These are phyloP conservation scores for Fagopyrum homotropicum DNA, from an alignment of 148 eudicot genomes.

Conservation along the genomic window DNA sequence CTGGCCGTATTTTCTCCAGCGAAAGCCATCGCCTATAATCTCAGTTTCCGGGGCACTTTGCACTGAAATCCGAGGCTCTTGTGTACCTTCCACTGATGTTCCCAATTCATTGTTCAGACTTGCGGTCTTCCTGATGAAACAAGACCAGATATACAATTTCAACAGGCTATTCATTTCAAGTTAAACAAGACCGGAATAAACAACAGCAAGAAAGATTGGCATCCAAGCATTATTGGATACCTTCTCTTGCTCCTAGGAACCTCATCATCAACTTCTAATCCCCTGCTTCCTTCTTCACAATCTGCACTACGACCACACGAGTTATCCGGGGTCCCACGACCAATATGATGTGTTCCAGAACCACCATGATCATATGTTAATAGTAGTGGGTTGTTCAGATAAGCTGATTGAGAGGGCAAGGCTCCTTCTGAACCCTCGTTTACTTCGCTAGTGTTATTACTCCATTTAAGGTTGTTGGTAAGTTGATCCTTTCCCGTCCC, in stretches of 20 bases:
- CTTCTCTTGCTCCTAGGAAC: conserved; percentile 62
- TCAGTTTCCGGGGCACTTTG: conserved; percentile 56
- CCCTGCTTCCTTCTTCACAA: conserved; percentile 30
- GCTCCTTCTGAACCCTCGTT: conserved; percentile 27
- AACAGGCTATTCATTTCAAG: background rate
- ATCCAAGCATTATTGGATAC: conserved; percentile 22
- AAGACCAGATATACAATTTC: background rate
- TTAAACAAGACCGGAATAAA: background rate
- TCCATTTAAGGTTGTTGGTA: conserved; percentile 13
- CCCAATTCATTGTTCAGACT: conserved; percentile 32
- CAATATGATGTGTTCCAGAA: conserved; percentile 14
- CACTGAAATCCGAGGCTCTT: conserved; percentile 32
- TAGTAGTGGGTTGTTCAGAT: conserved; percentile 15
- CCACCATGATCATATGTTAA: conserved; percentile 20
- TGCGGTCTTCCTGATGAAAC: conserved; percentile 40
- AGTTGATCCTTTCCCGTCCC: conserved; percentile 25
- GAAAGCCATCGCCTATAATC: conserved; percentile 67
- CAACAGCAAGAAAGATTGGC: background rate
- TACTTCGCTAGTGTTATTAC: conserved; percentile 17
- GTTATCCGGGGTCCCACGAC: conserved; percentile 21
- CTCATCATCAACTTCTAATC: conserved; percentile 32
- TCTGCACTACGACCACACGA: conserved; percentile 37
- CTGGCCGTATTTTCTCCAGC: conserved; percentile 98
- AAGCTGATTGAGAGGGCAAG: background rate
- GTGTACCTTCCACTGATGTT: conserved; percentile 27